These are phyloP conservation scores for Neobulgaria alba DNA, from an alignment of 2,329 filamentous ascomycete species.

Conservation along the genomic window DNA sequence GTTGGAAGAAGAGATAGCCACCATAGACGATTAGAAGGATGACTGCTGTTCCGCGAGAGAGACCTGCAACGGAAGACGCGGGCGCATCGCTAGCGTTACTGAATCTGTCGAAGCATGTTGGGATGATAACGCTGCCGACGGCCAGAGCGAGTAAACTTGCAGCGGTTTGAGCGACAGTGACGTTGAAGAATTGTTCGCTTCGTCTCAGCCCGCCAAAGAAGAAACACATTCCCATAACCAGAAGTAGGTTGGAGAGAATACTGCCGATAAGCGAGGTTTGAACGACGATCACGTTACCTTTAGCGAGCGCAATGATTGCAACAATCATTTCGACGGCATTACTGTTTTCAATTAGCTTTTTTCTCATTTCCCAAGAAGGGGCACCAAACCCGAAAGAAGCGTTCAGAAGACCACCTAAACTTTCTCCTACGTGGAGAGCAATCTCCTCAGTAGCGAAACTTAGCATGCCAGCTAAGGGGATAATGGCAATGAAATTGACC, in stretches of 20 bases:
- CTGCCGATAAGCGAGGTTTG: constrained; percentile 88
- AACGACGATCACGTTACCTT: constrained; percentile 65
- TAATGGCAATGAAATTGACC: constrained; percentile 89
- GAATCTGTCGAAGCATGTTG: constrained; percentile 69
- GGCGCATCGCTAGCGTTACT: constrained; percentile 26
- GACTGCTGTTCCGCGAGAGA: constrained; percentile 67
- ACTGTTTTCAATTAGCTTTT: constrained; percentile 32
- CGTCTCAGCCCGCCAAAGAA: constrained; percentile 67
- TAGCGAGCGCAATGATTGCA: constrained; percentile 69
- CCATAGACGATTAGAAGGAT: constrained; percentile 79
- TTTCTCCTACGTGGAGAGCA: constrained; percentile 72
- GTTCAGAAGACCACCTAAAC: constrained; percentile 79
- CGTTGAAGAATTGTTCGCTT: constrained; percentile 81
- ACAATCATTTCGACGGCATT: constrained; percentile 89
- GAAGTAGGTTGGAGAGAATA: constrained; percentile 82
- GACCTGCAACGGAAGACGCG: constrained; percentile 42
- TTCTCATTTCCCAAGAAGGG: background rate
- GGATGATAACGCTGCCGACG: constrained; percentile 77
- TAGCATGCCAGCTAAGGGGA: constrained; percentile 79
- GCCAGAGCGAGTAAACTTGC: constrained; percentile 60
- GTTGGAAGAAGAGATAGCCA: constrained; percentile 82
- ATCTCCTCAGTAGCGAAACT: constrained; percentile 88
- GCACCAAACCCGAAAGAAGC: constrained; percentile 70
- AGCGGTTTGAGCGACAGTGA: constrained; percentile 83
- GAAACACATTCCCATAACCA: constrained; percentile 89